Evolutionary conservation across 306 rosid genomes (phyloP).

Genomic region (Trifolium dubium): DNA sequence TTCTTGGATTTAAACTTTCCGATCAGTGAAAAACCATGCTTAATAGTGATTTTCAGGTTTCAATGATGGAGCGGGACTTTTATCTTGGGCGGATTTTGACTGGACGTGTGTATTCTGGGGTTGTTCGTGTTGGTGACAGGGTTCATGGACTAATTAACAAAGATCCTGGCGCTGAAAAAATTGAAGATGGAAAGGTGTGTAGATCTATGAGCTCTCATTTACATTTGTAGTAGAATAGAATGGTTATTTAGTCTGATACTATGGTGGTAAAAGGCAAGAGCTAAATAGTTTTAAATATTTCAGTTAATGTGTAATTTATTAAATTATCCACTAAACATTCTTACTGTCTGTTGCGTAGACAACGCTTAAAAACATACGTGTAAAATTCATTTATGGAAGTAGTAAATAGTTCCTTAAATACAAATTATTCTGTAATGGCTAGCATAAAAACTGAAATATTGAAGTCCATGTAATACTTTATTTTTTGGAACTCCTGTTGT

Average conservation of each 20-base stretch:
- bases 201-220: conserved; percentile 22
- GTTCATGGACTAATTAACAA: conserved; percentile 83
- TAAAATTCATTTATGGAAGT: conserved; percentile 9
- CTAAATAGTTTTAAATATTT: conserved; percentile 6
- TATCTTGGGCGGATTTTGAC: conserved; percentile 95
- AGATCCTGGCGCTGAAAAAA: conserved; percentile 73
- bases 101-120: conserved; percentile 83
- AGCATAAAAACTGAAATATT: conserved; percentile 23
- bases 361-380: background rate
- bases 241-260: background rate
- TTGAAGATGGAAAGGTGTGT: conserved; percentile 97
- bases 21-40: conserved; percentile 46
- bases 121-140: conserved; percentile 82
- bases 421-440: conserved; percentile 32
- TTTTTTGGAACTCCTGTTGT: conserved; percentile 9
- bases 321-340: conserved; percentile 13
- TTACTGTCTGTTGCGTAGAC: conserved; percentile 17
- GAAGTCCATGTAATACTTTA: background rate
- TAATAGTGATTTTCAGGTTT: conserved; percentile 77
- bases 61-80: conserved; percentile 96
- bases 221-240: conserved; percentile 21
- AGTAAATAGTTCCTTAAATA: conserved; percentile 21
- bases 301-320: conserved; percentile 1
- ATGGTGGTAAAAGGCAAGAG: conserved; percentile 27
- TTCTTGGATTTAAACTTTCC: conserved; percentile 39